A percentile compares a stretch with the other conserved stretches of the same genome.
Conservation (phyloP, 176 grass and related monocot species). For the Chloris gayana region DNA sequence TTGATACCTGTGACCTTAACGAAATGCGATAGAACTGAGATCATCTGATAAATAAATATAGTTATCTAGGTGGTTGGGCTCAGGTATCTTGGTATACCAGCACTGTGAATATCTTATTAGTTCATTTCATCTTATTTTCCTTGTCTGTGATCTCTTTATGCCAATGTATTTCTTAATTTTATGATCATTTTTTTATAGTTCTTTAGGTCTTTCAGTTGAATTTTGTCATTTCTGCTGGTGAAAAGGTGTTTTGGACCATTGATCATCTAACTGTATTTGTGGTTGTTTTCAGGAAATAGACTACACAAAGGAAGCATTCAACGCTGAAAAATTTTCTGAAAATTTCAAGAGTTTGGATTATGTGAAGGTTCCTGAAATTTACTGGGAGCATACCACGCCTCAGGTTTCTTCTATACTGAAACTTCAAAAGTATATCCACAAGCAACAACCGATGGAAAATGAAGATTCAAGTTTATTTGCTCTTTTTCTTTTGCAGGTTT, state of each 20-base stretch:
- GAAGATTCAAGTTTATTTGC: conserved; percentile 7
- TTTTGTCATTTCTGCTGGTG: conserved; percentile 11
- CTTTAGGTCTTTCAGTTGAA: not conserved
- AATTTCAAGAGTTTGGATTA: conserved; percentile 92
- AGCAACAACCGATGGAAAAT: conserved; percentile 13
- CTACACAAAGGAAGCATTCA: conserved; percentile 98
- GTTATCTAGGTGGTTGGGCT: not conserved
- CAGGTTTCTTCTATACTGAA: conserved; percentile 68
- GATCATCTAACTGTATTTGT: conserved; percentile 34
- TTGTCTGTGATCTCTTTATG: not conserved
- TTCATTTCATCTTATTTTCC: not conserved
- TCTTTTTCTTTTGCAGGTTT: conserved; percentile 66
- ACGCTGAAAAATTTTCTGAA: conserved; percentile 81
- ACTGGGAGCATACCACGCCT: conserved; percentile 91
- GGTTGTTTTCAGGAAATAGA: conserved; percentile 89
- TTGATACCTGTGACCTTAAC: conserved; percentile 12
- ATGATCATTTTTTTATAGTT: not conserved
- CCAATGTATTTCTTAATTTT: not conserved
- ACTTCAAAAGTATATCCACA: conserved; percentile 28
- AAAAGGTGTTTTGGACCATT: not conserved
- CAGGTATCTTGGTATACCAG: not conserved
- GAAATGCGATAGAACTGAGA: conserved; percentile 8
- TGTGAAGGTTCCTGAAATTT: conserved; percentile 88
- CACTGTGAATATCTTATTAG: conserved; percentile 1
- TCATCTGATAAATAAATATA: not conserved